Base-by-base conservation (phyloP, 345 rosid species). In the Sapria himalayana region DNA sequence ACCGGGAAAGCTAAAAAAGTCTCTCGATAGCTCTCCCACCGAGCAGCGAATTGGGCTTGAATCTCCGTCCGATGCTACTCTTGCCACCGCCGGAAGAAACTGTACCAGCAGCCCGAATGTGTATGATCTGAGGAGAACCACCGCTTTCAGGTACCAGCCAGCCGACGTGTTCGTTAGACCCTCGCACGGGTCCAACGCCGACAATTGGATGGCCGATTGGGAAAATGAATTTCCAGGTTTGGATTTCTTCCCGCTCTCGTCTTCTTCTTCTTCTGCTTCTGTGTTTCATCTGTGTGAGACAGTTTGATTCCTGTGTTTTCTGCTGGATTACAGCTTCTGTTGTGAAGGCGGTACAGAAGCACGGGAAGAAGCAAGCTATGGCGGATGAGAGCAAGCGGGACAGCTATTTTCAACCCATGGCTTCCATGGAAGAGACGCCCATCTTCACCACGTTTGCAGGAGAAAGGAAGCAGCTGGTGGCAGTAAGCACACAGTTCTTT, bases 141-240 rank as follows among this genome's bases (percentile, higher is more conserved):
- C 62, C 56, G 49, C 66, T 15, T 48, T 52, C 55, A 70, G 58
- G 58, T 57, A 51, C 39, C 73, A 66, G 46, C 72, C 73, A 15
- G 48, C 68, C 43, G 92, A 82, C 54, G 47, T 76, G 35, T 53
- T 54, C n/a, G 52, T 52, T 49, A 72, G 70, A 50, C 55, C 66
- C 46, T 63, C 59, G 46, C 42, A 69, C 48, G 59, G 55, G 19
- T 46, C 74, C 23, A 55, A 52, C 34, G 63, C 73, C 38, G 52
- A 59, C 46, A 49, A 54, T 41, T 70, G 69, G 78, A 47, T 60
- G 8, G 49, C 77, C 41, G 97, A 86, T 35, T 65, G 80, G 89
- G 94, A 86, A 67, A 78, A 63, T 29, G 97, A 86, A 56, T 86
- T 86, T 71, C 94, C 97, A 61, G 70, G 97, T 76, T 49, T 41